These are phyloP conservation scores for Rhizopogon hawkerae DNA, from an alignment of 1,284 basidiomycete genomes.

Conservation along the genomic window DNA sequence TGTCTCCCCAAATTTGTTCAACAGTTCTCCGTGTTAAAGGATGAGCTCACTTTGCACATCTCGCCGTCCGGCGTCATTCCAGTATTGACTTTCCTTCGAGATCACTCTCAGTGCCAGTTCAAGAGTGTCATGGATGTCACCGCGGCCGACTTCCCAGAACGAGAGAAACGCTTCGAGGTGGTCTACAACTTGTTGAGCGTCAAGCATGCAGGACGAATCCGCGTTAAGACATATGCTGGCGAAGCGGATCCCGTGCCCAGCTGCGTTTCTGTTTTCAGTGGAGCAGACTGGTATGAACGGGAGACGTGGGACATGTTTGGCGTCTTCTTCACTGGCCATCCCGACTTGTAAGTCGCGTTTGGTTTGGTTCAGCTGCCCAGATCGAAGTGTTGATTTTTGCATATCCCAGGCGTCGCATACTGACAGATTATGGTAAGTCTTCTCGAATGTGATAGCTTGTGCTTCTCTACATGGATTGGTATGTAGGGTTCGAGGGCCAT, in stretches of 20 bases:
- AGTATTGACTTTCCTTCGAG: constrained; percentile 87
- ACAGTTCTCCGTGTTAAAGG: constrained; percentile 96
- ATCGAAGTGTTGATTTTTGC: background rate
- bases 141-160: constrained; percentile 92
- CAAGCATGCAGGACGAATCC: constrained; percentile 68
- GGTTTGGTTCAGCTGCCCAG: background rate
- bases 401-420: constrained; percentile 72
- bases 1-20: constrained; percentile 93
- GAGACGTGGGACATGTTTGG: constrained; percentile 99
- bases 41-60: constrained; percentile 89
- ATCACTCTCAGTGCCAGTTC: constrained; percentile 95
- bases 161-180: constrained; percentile 92
- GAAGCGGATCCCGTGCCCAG: constrained; percentile 95
- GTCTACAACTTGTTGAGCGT: constrained; percentile 93
- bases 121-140: constrained; percentile 91
- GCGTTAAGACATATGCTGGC: constrained; percentile 97
- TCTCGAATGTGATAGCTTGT: background rate
- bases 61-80: constrained; percentile 79
- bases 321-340: constrained; percentile 94
- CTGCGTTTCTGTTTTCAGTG: constrained; percentile 70
- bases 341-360: constrained; percentile 70
- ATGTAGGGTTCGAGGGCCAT: constrained; percentile 92
- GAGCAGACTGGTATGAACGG: constrained; percentile 98
- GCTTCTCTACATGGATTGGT: constrained; percentile 10
- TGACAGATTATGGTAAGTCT: constrained; percentile 89